phyloP scores from a whole-genome alignment of 2,329 filamentous ascomycete species.

The Phaeosphaeria sp. region DNA sequence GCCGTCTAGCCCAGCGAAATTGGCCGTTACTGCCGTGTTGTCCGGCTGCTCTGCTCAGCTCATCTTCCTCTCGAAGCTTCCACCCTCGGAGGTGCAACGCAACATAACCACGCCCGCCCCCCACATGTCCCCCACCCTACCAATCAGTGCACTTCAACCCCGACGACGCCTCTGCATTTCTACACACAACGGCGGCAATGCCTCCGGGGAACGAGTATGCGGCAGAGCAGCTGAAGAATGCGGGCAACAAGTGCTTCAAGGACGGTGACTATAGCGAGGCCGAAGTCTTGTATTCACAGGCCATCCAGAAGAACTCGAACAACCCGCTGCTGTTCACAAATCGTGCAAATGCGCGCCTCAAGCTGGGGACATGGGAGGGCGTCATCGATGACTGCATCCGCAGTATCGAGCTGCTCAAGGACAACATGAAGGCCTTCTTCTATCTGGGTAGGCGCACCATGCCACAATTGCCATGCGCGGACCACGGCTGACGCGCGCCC shows the following conservation, averaged over 20 bases:
- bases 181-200: slow-evolving; percentile 5
- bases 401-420: slow-evolving; percentile 71
- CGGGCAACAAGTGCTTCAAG: slow-evolving; percentile 70
- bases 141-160: slow-evolving; percentile 30
- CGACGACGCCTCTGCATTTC: slow-evolving; percentile 24
- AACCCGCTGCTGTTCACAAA: slow-evolving; percentile 88
- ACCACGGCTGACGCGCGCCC: slow-evolving; percentile 17
- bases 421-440: slow-evolving; percentile 81
- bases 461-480: not conserved
- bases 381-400: slow-evolving; percentile 79
- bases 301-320: slow-evolving; percentile 77
- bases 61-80: slow-evolving; percentile 35
- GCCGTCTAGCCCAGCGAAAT: not conserved
- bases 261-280: slow-evolving; percentile 69
- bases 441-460: slow-evolving; percentile 62
- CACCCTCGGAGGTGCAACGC: slow-evolving; percentile 11
- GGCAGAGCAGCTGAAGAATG: slow-evolving; percentile 56
- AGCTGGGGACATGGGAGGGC: slow-evolving; percentile 73
- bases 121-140: slow-evolving; percentile 20
- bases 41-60: slow-evolving; percentile 19
- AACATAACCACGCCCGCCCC: slow-evolving; percentile 18
- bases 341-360: slow-evolving; percentile 81
- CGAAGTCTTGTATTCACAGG: slow-evolving; percentile 74
- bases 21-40: slow-evolving; percentile 1
- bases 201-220: slow-evolving; percentile 44